phyloP scores from a whole-genome alignment of 164 flowering plant species.

The Piper betle region DNA sequence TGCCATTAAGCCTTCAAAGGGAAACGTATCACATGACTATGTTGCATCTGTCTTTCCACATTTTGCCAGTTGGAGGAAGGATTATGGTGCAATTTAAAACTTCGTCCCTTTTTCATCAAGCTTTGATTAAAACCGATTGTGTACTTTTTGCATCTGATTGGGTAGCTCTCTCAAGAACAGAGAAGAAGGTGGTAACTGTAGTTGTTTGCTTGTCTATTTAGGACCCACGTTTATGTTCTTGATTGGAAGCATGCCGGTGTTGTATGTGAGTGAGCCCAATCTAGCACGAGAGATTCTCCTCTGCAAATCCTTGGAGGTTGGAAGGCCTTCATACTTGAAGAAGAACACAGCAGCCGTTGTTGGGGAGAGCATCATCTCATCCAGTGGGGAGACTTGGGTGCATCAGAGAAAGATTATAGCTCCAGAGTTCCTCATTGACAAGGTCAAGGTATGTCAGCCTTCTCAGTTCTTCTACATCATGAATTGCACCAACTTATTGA shows the following conservation, averaged over 20 bases:
- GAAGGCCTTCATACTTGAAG: constrained; percentile 23
- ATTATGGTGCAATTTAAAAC: constrained; percentile 5
- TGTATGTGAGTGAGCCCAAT: constrained; percentile 19
- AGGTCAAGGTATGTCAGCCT: constrained; percentile 22
- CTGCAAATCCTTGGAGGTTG: constrained; percentile 23
- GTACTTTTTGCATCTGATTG: neutral
- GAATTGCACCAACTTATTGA: neutral
- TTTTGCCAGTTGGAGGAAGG: constrained; percentile 15
- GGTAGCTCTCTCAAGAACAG: too few relatives aligned
- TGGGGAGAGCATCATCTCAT: constrained; percentile 30
- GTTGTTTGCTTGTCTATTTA: neutral
- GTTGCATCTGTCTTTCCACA: constrained; percentile 13
- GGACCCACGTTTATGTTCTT: constrained; percentile 22
- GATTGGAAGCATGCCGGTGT: constrained; percentile 17
- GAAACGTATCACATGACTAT: constrained; percentile 1
- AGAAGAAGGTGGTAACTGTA: too few relatives aligned
- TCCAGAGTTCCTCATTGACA: constrained; percentile 26
- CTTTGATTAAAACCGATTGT: neutral
- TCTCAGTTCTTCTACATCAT: neutral
- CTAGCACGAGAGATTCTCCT: constrained; percentile 26
- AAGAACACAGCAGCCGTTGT: constrained; percentile 20
- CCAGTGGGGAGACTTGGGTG: constrained; percentile 37
- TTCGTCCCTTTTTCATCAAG: neutral
- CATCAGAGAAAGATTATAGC: constrained; percentile 39
- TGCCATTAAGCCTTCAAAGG: neutral